Conservation (phyloP, 257 asterid species). For the Prunella vulgaris region DNA sequence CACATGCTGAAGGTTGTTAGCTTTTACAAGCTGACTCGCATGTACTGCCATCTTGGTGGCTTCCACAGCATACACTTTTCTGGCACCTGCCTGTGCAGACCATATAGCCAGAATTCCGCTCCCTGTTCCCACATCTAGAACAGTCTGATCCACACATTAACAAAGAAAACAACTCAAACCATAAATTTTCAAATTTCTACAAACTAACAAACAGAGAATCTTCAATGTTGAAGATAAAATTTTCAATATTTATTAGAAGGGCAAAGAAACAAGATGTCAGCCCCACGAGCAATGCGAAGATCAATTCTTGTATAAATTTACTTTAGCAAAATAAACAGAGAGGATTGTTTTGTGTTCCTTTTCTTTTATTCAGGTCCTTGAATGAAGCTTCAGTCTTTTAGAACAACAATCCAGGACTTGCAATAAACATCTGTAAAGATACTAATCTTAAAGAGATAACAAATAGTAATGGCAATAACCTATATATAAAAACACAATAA, state of each 20-base stretch:
- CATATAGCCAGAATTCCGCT: slow-evolving; percentile 97
- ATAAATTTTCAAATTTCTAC: not conserved
- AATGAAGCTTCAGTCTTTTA: not conserved
- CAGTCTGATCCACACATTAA: slow-evolving; percentile 50
- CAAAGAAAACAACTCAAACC: slow-evolving; percentile 31
- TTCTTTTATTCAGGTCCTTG: not conserved
- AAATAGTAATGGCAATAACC: not conserved
- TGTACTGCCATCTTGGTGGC: slow-evolving; percentile 97
- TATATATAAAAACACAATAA: not conserved
- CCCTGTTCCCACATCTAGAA: slow-evolving; percentile 97
- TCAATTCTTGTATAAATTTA: not conserved
- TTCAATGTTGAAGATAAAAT: not conserved
- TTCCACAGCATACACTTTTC: slow-evolving; percentile 96
- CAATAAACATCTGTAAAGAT: not conserved
- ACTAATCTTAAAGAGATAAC: not conserved
- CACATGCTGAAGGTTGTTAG: slow-evolving; percentile 63
- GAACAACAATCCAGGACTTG: not conserved
- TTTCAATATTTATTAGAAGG: not conserved
- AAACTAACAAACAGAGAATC: not conserved
- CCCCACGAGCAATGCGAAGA: not conserved
- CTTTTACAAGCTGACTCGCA: slow-evolving; percentile 68
- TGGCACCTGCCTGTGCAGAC: slow-evolving; percentile 99
- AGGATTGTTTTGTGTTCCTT: not conserved
- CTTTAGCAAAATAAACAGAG: not conserved
- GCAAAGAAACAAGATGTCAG: not conserved